Evolutionary conservation across 2,329 filamentous ascomycete species (phyloP).

Genomic region (Claviceps quebecensis): DNA sequence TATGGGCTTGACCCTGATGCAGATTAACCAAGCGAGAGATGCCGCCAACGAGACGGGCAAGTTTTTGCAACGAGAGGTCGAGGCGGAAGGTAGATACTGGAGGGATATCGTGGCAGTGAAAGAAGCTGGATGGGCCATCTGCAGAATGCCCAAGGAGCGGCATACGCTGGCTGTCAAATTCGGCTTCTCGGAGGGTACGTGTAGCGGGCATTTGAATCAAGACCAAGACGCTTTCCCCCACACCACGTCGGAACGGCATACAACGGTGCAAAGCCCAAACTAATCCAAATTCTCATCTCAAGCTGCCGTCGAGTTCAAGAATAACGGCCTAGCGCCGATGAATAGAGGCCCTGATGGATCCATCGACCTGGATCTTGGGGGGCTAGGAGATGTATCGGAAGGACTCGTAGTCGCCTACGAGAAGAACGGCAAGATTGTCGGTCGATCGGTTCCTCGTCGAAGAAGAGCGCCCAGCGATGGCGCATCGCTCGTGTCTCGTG

Average conservation of each 20-base stretch:
- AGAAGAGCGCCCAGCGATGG: conserved; percentile 35
- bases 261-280: neutral
- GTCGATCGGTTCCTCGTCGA: conserved; percentile 37
- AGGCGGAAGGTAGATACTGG: conserved; percentile 79
- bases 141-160: conserved; percentile 56
- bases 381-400: conserved; percentile 35
- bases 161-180: conserved; percentile 74
- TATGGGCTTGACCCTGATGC: conserved; percentile 65
- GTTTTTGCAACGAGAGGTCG: conserved; percentile 62
- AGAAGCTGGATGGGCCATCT: conserved; percentile 76
- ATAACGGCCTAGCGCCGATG: conserved; percentile 70
- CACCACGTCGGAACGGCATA: neutral
- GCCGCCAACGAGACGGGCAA: conserved; percentile 58
- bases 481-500: conserved; percentile 44
- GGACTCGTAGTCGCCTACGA: conserved; percentile 55
- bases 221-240: neutral
- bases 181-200: conserved; percentile 64
- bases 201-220: too few species aligned
- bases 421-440: conserved; percentile 41
- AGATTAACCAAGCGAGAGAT: conserved; percentile 60
- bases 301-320: conserved; percentile 43
- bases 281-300: neutral
- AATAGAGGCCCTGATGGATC: conserved; percentile 60
- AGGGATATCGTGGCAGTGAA: conserved; percentile 68
- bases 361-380: conserved; percentile 56